Percentiles rank a stretch among this genome's conserved stretches.
phyloP scores from a whole-genome alignment of 139 green algal species.

The Chlorella sorokiniana region DNA sequence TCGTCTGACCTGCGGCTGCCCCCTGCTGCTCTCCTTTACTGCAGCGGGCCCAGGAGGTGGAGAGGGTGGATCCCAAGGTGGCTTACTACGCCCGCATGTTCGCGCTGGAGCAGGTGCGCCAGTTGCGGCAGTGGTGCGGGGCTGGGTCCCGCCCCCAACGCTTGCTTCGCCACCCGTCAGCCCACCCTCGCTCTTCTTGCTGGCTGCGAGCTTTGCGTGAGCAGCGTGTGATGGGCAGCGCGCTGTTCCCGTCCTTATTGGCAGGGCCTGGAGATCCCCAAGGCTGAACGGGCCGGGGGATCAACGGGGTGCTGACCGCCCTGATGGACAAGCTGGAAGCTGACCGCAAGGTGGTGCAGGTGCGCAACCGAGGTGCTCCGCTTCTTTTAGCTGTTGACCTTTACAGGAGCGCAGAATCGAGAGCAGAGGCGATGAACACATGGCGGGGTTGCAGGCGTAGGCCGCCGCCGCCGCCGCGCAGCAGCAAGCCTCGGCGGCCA shows the following conservation, averaged over 20 bases:
- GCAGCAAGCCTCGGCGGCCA: not conserved
- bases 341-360: conserved; percentile 56
- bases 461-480: too few relatives aligned
- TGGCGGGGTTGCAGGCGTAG: not conserved
- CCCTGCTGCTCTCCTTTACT: not conserved
- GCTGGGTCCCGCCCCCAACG: too few relatives aligned
- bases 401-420: not conserved
- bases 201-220: not conserved
- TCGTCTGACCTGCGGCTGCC: not conserved
- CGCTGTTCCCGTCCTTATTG: not conserved
- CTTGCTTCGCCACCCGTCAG: too few relatives aligned
- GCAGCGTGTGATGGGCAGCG: too few relatives aligned
- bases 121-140: not conserved
- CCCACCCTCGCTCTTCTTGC: not conserved
- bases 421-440: not conserved
- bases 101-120: conserved; percentile 69
- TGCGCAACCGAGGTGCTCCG: conserved; percentile 16
- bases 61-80: conserved; percentile 70
- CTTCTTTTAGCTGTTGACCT: not conserved
- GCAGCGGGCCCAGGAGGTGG: conserved; percentile 41
- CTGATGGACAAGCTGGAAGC: conserved; percentile 62
- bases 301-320: conserved; percentile 56
- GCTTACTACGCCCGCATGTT: conserved; percentile 84
- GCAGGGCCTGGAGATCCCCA: conserved; percentile 13
- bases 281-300: conserved; percentile 42